These are phyloP conservation scores for Stentor coeruleus DNA, from an alignment of 73 alveolate species.

Conservation along the genomic window DNA sequence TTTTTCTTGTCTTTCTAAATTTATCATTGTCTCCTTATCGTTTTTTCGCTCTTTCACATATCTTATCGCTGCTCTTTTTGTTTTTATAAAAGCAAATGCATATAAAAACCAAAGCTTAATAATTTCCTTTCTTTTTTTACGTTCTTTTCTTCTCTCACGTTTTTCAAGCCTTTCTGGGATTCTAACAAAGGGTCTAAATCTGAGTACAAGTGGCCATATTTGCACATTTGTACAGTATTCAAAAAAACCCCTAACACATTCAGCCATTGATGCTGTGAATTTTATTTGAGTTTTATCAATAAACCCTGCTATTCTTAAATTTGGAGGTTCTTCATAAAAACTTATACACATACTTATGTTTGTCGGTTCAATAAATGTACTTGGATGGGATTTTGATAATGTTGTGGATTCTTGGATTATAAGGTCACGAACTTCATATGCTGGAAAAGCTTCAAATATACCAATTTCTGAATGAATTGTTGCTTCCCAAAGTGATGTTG, in stretches of 20 bases:
- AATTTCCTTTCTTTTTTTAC: background rate
- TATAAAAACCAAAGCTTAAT: background rate
- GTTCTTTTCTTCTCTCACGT: background rate
- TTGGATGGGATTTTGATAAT: background rate
- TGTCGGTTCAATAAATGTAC: background rate
- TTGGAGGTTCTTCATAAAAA: background rate
- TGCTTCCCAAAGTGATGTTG: background rate
- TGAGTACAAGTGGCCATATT: background rate
- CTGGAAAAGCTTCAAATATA: conserved; percentile 16
- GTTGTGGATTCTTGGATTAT: conserved; percentile 11
- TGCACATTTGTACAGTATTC: background rate
- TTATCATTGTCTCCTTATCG: background rate
- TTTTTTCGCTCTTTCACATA: background rate
- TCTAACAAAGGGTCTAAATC: background rate
- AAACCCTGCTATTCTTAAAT: background rate
- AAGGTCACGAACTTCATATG: background rate
- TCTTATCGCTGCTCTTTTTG: background rate
- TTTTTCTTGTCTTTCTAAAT: background rate
- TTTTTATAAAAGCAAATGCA: background rate
- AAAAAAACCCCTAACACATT: background rate
- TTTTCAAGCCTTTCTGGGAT: background rate
- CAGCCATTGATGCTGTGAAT: background rate
- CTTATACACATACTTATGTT: background rate
- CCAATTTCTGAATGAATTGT: background rate
- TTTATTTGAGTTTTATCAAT: background rate